Evolutionary conservation across 73 alveolate genomes (phyloP), one percentile per base, ranked within the genome.

Genomic region (Paramecium sonneborni): DNA sequence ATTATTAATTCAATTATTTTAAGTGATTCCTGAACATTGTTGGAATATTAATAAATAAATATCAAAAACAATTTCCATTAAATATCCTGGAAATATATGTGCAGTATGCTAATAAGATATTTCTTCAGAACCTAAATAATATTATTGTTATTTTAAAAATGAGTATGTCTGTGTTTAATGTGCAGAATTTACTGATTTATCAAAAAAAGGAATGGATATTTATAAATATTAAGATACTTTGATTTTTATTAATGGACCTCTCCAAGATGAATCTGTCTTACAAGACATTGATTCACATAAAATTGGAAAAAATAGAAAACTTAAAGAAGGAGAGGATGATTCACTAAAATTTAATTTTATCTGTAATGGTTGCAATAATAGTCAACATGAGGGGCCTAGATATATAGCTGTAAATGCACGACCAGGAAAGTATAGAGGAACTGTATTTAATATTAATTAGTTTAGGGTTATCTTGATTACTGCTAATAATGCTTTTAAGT

Each of bases 381-480:
- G 14, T 0, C 14, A 10, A 1, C 14, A 10, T 14, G 57, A 74
- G 20, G 87, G 87, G 14, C 87, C 62, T 30, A 35, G 87, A 20
- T 74, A 32, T 35, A 74, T 74, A 21, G 55, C 67, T 1, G 58
- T 74, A 3, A 74, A 35, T 24, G 56, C 67, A 10, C 0, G 23
- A 74, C 87, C 87, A 32, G 87, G 87, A 34, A 34, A 5, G 9
- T 38, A 30, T n/a, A 74, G 52, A 74, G 37, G 0, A n/a, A 21
- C 14, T 14, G 87, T 74, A 74, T 1, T 14, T 15, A 14, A 32
- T 4, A 72, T 14, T 15, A 14, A 3, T 14, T 30, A 32, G 6
- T 11, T 72, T 74, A 74, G 87, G 87, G 87, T 2, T 74, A 74
- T 35, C 7, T 74, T 34, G 87, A 74, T 35, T 74, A 34, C 11